These are phyloP conservation scores for Fusarium citri DNA, from an alignment of 2,329 filamentous ascomycete genomes.

Conservation along the genomic window DNA sequence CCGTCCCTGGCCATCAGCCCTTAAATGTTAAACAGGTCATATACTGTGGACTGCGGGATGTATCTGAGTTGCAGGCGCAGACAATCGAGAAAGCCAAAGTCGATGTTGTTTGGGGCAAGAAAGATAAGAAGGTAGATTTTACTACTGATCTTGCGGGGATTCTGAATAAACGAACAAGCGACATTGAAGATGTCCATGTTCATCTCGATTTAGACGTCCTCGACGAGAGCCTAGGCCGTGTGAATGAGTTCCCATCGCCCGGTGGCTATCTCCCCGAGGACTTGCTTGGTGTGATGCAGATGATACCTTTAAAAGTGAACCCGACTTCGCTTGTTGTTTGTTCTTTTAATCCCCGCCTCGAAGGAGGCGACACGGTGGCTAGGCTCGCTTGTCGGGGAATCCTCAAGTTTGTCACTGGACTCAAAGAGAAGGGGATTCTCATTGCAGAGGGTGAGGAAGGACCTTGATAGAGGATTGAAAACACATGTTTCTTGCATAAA, in stretches of 20 bases:
- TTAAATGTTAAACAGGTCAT: not conserved
- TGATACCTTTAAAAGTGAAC: not conserved
- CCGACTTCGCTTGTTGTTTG: not conserved
- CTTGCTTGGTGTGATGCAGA: not conserved
- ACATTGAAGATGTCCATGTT: not conserved
- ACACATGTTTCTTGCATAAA: no score
- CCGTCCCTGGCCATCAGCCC: not conserved
- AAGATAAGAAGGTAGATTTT: not conserved
- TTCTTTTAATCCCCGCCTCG: not conserved
- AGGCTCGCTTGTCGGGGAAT: not conserved
- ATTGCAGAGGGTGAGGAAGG: not conserved
- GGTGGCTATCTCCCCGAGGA: not conserved
- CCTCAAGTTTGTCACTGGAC: not conserved
- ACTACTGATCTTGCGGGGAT: not conserved
- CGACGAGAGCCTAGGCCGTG: not conserved
- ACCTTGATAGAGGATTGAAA: no score
- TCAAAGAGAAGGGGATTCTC: not conserved
- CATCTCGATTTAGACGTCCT: not conserved
- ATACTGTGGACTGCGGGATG: not conserved
- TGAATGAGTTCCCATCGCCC: not conserved
- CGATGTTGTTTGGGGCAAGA: not conserved
- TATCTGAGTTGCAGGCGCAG: not conserved
- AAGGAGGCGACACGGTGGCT: not conserved
- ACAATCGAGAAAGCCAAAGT: not conserved
- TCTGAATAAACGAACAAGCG: not conserved